A percentile compares a stretch with the other conserved stretches of the same genome.
These are phyloP conservation scores for Dictyostelium intermedium DNA, from an alignment of 78 protist species.

Conservation along the genomic window DNA sequence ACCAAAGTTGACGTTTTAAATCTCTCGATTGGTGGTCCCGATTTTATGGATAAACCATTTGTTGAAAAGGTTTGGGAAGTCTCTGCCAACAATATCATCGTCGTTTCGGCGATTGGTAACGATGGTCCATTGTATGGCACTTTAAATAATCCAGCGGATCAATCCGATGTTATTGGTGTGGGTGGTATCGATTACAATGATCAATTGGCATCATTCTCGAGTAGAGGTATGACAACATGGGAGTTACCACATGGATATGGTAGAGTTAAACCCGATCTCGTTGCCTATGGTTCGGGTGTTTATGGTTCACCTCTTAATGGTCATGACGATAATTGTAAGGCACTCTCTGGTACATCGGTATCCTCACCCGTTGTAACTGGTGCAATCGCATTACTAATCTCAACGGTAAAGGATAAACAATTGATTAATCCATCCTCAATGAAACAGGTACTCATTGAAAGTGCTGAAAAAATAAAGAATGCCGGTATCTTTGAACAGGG, in stretches of 20 bases:
- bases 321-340: conserved; percentile 55
- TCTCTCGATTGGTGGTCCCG: conserved; percentile 97
- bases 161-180: conserved; percentile 97
- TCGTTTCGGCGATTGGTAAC: conserved; percentile 97
- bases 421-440: conserved; percentile 85
- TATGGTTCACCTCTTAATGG: conserved; percentile 15
- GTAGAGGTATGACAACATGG: conserved; percentile 96
- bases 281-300: conserved; percentile 84
- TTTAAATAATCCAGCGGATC: conserved; percentile 97
- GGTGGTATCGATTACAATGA: conserved; percentile 86
- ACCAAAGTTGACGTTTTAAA: conserved; percentile 89
- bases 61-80: conserved; percentile 96
- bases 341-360: conserved; percentile 93
- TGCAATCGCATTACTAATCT: conserved; percentile 44
- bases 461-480: conserved; percentile 47
- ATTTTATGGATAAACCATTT: conserved; percentile 94
- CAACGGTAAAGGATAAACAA: background rate
- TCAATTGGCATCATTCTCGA: conserved; percentile 69
- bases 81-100: conserved; percentile 88
- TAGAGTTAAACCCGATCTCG: conserved; percentile 96
- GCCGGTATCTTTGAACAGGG: conserved; percentile 91
- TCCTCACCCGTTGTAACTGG: conserved; percentile 98
- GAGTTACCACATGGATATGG: conserved; percentile 97
- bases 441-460: conserved; percentile 86
- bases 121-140: conserved; percentile 98